Conservation (phyloP, 805 yeast species). For the Metschnikowia lochheadii region DNA sequence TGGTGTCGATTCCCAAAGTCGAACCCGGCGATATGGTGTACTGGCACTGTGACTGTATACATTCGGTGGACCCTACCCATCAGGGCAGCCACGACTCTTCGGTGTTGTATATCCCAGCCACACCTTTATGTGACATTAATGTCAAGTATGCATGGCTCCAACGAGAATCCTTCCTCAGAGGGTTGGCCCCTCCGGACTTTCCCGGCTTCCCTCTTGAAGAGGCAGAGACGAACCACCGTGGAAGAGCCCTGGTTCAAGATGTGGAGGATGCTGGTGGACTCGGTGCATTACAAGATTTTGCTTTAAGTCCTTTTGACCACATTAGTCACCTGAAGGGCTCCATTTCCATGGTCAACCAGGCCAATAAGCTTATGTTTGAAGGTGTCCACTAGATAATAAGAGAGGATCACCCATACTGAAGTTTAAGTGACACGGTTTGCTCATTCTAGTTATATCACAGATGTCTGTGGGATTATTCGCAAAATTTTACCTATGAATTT, state of each 20-base stretch:
- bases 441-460: too few species aligned
- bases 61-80: slow-evolving; percentile 38
- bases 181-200: slow-evolving; percentile 23
- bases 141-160: slow-evolving; percentile 18
- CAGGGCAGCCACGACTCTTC: slow-evolving; percentile 32
- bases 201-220: slow-evolving; percentile 22
- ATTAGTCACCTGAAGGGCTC: slow-evolving; percentile 1
- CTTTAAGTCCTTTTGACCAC: slow-evolving; percentile 14
- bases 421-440: neutral
- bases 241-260: slow-evolving; percentile 19
- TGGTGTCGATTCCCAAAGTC: slow-evolving; percentile 36
- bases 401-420: too few species aligned
- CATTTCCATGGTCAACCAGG: slow-evolving; percentile 3
- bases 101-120: slow-evolving; percentile 35
- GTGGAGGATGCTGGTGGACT: slow-evolving; percentile 17
- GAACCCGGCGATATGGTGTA: slow-evolving; percentile 40
- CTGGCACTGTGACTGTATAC: slow-evolving; percentile 43
- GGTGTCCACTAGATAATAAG: neutral
- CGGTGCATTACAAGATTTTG: slow-evolving; percentile 18
- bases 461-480: too few species aligned
- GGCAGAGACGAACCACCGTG: slow-evolving; percentile 21
- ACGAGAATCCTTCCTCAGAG: slow-evolving; percentile 20
- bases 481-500: too few species aligned
- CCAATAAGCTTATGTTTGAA: slow-evolving; percentile 6
- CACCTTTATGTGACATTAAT: slow-evolving; percentile 27